Conservation (phyloP, 1,139 yeast genomes). For the Scheffersomyces segobiensis region DNA sequence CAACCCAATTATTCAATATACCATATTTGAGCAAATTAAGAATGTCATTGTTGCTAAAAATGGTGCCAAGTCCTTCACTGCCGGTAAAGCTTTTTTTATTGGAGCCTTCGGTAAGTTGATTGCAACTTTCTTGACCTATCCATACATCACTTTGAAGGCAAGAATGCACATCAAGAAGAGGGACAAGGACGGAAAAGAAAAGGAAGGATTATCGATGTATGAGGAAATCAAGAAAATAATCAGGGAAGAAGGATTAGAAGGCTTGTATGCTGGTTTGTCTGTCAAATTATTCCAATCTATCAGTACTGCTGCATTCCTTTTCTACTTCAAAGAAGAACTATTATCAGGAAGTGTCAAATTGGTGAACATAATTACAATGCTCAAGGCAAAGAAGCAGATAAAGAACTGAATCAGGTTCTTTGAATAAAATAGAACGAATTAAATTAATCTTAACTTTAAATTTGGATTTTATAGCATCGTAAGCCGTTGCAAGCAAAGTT, state of each 20-base stretch:
- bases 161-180: conserved; percentile 73
- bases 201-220: conserved; percentile 38
- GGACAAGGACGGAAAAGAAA: conserved; percentile 17
- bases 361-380: conserved; percentile 37
- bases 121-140: conserved; percentile 86
- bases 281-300: conserved; percentile 84
- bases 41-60: conserved; percentile 59
- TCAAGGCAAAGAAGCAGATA: conserved; percentile 22
- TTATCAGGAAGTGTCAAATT: conserved; percentile 51
- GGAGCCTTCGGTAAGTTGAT: conserved; percentile 90
- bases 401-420: background rate
- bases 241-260: conserved; percentile 67
- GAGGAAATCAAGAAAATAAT: conserved; percentile 54
- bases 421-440: background rate
- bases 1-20: conserved; percentile 90
- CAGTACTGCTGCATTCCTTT: conserved; percentile 84
- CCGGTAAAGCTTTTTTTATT: conserved; percentile 75
- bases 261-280: conserved; percentile 78
- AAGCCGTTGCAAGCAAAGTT: background rate
- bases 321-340: conserved; percentile 87
- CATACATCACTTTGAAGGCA: conserved; percentile 85
- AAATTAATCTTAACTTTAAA: background rate
- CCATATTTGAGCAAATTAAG: conserved; percentile 84
- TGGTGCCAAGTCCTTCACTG: conserved; percentile 47
- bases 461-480: background rate